Conservation (phyloP, 1,139 yeast species). For the Magnusiomyces tetraspermus region DNA sequence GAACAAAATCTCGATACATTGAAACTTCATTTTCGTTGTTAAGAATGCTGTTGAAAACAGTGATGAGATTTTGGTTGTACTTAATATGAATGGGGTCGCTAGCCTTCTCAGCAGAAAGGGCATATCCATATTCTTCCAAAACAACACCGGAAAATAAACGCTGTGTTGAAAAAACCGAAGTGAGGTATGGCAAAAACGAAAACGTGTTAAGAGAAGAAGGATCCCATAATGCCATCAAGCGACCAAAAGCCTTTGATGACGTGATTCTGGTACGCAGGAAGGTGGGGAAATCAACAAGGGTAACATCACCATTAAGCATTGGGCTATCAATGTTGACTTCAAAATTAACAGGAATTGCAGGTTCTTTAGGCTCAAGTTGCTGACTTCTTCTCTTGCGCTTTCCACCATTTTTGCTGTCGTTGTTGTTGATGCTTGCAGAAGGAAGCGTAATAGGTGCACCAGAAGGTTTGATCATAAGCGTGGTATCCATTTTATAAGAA, state of each 20-base stretch:
- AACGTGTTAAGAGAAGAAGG: conserved; percentile 25
- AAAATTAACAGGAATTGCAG: conserved; percentile 16
- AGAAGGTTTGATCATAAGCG: conserved; percentile 69
- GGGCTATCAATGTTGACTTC: conserved; percentile 84
- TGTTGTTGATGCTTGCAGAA: conserved; percentile 6
- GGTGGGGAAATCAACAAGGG: conserved; percentile 67
- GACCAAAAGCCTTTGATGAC: conserved; percentile 71
- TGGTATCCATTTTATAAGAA: conserved; percentile 73
- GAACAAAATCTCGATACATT: conserved; percentile 75
- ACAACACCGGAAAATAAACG: conserved; percentile 61
- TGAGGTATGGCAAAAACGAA: conserved; percentile 32
- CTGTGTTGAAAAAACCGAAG: conserved; percentile 70
- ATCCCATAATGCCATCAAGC: conserved; percentile 48
- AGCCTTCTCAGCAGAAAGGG: conserved; percentile 20
- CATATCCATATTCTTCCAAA: conserved; percentile 60
- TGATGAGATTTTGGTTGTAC: conserved; percentile 21
- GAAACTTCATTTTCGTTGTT: conserved; percentile 39
- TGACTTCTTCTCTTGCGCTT: conserved; percentile 21
- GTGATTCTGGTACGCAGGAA: conserved; percentile 68
- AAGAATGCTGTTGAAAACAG: conserved; percentile 37
- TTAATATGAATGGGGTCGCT: conserved; percentile 16
- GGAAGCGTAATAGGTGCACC: conserved; percentile 41
- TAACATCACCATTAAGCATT: conserved; percentile 82
- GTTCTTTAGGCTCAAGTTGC: conserved; percentile 11
- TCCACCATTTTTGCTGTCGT: conserved; percentile 7